phyloP scores from a whole-genome alignment of 495 filamentous ascomycete species.

The Penicillium chermesinum region DNA sequence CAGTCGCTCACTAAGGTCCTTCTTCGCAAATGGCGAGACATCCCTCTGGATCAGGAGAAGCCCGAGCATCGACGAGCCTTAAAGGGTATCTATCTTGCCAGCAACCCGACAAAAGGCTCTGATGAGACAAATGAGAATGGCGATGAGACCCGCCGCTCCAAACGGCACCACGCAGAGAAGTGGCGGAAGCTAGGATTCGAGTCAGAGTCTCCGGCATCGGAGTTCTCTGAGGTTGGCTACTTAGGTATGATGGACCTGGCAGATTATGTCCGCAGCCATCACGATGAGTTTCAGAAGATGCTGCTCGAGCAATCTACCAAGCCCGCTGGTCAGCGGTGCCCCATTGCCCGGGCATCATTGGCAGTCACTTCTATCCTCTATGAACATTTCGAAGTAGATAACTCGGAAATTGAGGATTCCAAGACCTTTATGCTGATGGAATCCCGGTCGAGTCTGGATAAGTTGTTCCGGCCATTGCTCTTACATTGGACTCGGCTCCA shows the following conservation, averaged over 20 bases:
- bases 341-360: conserved; percentile 80
- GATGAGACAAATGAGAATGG: conserved; percentile 29
- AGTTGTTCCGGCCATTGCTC: conserved; percentile 78
- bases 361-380: conserved; percentile 84
- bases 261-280: conserved; percentile 84
- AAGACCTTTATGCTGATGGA: conserved; percentile 74
- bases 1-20: conserved; percentile 89
- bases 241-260: conserved; percentile 97
- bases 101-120: conserved; percentile 56
- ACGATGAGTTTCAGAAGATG: conserved; percentile 87
- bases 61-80: conserved; percentile 85
- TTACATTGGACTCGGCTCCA: conserved; percentile 97
- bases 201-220: conserved; percentile 74
- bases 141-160: conserved; percentile 50
- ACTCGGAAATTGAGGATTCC: conserved; percentile 74
- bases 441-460: conserved; percentile 74
- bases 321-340: conserved; percentile 69
- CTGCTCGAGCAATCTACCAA: conserved; percentile 83
- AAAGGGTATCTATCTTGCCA: conserved; percentile 77
- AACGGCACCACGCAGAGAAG: conserved; percentile 79
- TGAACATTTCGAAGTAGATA: conserved; percentile 93
- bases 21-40: conserved; percentile 84
- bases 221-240: conserved; percentile 84
- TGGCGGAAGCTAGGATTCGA: conserved; percentile 93
- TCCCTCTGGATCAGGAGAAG: conserved; percentile 75